These are phyloP conservation scores for Schwanniomyces polymorphus DNA, from an alignment of 805 yeast species.

Conservation along the genomic window DNA sequence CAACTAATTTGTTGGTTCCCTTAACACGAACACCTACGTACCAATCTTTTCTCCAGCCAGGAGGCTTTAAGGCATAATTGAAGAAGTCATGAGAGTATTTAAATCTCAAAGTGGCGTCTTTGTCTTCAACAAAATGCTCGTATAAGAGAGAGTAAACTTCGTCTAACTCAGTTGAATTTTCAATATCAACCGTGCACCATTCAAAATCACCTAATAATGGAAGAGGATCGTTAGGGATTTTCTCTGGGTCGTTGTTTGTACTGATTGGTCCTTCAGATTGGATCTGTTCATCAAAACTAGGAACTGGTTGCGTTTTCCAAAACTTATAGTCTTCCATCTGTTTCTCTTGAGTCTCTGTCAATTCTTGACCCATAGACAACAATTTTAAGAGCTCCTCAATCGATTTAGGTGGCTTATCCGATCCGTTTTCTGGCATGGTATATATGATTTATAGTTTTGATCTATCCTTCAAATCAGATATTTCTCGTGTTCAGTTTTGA, in stretches of 20 bases:
- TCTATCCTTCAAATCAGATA: neutral
- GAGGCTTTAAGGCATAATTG: constrained; percentile 91
- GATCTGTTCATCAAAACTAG: constrained; percentile 67
- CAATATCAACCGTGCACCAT: constrained; percentile 79
- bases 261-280: constrained; percentile 83
- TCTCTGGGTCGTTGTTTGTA: constrained; percentile 59
- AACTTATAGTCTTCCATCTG: constrained; percentile 89
- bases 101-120: constrained; percentile 88
- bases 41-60: constrained; percentile 91
- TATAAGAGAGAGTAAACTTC: constrained; percentile 80
- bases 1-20: constrained; percentile 74
- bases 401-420: constrained; percentile 23
- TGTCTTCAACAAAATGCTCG: constrained; percentile 93
- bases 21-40: constrained; percentile 90
- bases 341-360: constrained; percentile 59
- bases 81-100: constrained; percentile 81
- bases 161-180: constrained; percentile 53
- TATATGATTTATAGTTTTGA: neutral
- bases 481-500: neutral
- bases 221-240: constrained; percentile 69
- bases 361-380: constrained; percentile 52
- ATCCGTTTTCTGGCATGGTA: constrained; percentile 11
- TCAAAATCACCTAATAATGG: constrained; percentile 79
- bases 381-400: constrained; percentile 62
- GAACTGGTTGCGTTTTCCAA: constrained; percentile 98